Conservation (phyloP, 129 eudicot species). For the Apium graveolens region DNA sequence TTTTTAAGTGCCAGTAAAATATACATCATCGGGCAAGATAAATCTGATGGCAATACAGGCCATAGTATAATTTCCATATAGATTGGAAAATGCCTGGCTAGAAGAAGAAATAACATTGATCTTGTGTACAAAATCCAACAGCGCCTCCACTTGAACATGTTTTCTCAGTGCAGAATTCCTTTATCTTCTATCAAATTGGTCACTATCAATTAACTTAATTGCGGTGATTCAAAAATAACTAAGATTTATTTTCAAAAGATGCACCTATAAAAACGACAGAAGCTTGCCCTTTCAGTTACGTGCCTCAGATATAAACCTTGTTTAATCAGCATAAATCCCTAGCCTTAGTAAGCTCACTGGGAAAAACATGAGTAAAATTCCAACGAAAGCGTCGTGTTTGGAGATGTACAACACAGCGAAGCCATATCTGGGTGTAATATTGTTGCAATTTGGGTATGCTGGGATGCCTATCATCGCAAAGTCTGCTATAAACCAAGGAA, state of each 20-base stretch:
- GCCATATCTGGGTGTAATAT: conserved; percentile 46
- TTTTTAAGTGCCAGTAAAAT: not conserved
- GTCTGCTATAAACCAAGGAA: conserved; percentile 72
- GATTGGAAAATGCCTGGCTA: not conserved
- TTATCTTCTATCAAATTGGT: not conserved
- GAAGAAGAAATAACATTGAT: not conserved
- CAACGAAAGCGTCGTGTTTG: not conserved
- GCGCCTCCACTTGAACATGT: not conserved
- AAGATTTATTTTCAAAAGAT: not conserved
- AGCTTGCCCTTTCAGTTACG: not conserved
- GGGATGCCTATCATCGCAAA: conserved; percentile 59
- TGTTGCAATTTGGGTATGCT: conserved; percentile 67
- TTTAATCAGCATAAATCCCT: not conserved
- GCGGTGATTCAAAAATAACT: not conserved
- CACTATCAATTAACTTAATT: not conserved
- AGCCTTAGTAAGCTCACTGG: too few species aligned
- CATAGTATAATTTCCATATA: not conserved
- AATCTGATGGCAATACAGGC: not conserved
- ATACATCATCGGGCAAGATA: not conserved
- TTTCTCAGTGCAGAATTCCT: conserved; percentile 1
- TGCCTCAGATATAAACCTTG: not conserved
- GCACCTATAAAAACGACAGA: not conserved
- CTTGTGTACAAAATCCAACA: not conserved
- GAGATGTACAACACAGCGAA: conserved; percentile 23
- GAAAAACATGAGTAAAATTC: not conserved